phyloP scores from a whole-genome alignment of 306 rosid species.

The Leucaena leucocephala region DNA sequence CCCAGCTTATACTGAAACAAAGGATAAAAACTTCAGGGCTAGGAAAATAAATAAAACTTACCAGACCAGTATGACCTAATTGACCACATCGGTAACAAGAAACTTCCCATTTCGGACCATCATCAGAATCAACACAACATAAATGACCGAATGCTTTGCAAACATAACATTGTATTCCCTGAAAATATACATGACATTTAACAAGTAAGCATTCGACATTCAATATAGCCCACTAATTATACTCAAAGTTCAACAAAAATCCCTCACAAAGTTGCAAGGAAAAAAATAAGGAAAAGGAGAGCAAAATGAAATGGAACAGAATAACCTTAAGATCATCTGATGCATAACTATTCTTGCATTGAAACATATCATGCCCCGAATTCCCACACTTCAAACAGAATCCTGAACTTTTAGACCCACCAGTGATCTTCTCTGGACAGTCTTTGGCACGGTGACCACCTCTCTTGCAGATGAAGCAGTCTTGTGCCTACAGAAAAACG shows the following conservation, averaged over 20 bases:
- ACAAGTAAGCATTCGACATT: constrained; percentile 17
- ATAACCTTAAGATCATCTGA: constrained; percentile 79
- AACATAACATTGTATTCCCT: constrained; percentile 79
- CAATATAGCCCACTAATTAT: constrained; percentile 19
- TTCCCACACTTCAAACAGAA: constrained; percentile 85
- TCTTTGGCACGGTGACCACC: constrained; percentile 82
- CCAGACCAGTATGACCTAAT: constrained; percentile 88
- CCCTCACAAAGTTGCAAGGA: constrained; percentile 13
- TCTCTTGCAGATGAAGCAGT: constrained; percentile 78
- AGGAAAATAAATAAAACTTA: constrained; percentile 47
- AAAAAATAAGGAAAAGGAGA: neutral
- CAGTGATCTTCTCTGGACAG: constrained; percentile 74
- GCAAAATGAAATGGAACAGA: constrained; percentile 10
- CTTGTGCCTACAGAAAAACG: constrained; percentile 52
- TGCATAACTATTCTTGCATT: constrained; percentile 64
- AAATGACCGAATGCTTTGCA: constrained; percentile 84
- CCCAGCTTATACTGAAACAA: neutral
- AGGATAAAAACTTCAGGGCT: neutral
- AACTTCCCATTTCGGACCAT: constrained; percentile 46
- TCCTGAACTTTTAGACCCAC: constrained; percentile 38
- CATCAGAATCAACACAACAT: constrained; percentile 60
- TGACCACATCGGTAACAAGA: constrained; percentile 91
- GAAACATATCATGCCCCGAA: constrained; percentile 89
- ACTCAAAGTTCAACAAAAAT: constrained; percentile 12
- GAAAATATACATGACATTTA: constrained; percentile 31